phyloP scores from a whole-genome alignment of 2,329 filamentous ascomycete genomes.

The Zalaria obscura region DNA sequence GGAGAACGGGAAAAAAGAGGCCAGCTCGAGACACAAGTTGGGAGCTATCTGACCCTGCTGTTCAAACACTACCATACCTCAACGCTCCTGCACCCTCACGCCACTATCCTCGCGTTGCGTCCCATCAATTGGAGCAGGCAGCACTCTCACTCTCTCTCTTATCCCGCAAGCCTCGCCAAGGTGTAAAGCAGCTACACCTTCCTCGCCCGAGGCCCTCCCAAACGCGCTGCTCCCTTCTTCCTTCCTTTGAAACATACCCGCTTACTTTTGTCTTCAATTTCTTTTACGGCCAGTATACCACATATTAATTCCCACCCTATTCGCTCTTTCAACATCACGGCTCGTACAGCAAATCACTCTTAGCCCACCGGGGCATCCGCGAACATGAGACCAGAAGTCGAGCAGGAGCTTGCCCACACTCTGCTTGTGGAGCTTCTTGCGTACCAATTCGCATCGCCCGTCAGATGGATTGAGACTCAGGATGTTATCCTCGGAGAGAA shows the following conservation, averaged over 20 bases:
- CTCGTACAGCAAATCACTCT: background rate
- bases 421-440: slow-evolving; percentile 96
- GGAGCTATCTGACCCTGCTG: too few relatives aligned
- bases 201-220: background rate
- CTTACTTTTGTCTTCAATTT: background rate
- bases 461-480: slow-evolving; percentile 99
- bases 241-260: slow-evolving; percentile 5
- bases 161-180: background rate
- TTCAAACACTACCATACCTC: too few relatives aligned
- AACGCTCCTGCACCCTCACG: background rate
- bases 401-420: slow-evolving; percentile 98
- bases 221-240: slow-evolving; percentile 1
- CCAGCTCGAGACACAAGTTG: too few relatives aligned
- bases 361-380: slow-evolving; percentile 2
- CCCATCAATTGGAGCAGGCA: background rate
- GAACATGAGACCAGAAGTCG: slow-evolving; percentile 92
- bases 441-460: slow-evolving; percentile 97
- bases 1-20: background rate
- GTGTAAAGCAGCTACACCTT: background rate
- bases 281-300: too few relatives aligned
- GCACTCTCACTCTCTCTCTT: background rate
- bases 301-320: too few relatives aligned
- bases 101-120: background rate
- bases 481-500: slow-evolving; percentile 98
- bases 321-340: too few relatives aligned